Evolutionary conservation across 495 filamentous ascomycete genomes (phyloP).

Genomic region (Rusavskia elegans): DNA sequence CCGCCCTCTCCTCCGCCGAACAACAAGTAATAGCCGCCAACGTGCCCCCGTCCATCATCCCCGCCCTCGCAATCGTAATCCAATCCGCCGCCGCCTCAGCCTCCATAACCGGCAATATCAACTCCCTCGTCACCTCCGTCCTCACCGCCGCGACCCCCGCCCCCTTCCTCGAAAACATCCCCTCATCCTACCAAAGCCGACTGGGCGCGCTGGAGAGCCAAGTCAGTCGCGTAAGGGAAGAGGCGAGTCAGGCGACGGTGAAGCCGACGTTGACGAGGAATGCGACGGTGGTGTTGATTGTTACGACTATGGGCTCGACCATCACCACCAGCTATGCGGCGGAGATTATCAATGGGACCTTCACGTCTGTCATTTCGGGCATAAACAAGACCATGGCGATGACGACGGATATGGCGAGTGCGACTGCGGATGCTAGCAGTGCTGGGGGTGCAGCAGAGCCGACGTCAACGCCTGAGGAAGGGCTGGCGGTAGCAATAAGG

Average conservation of each 20-base stretch:
- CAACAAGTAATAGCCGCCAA: not conserved
- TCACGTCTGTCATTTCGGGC: not conserved
- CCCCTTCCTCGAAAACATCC: not conserved
- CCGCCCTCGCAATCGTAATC: conserved; percentile 2
- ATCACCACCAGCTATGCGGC: not conserved
- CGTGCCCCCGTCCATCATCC: conserved; percentile 1
- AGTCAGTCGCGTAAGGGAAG: not conserved
- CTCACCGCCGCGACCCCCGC: conserved; percentile 2
- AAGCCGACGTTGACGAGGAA: not conserved
- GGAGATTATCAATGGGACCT: not conserved
- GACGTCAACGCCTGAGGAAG: not conserved
- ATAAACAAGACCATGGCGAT: not conserved
- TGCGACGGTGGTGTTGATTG: not conserved
- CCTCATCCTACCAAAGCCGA: not conserved
- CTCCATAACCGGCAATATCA: conserved; percentile 1
- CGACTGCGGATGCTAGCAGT: not conserved
- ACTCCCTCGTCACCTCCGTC: conserved; percentile 1
- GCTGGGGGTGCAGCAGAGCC: not conserved
- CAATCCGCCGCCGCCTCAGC: not conserved
- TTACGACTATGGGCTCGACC: not conserved
- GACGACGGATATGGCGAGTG: not conserved
- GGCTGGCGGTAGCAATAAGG: not conserved
- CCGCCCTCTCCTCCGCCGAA: not conserved
- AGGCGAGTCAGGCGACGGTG: not conserved
- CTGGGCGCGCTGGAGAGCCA: not conserved